Evolutionary conservation across 2,329 filamentous ascomycete genomes (phyloP).

Genomic region (Arachnopeziza araneosa): DNA sequence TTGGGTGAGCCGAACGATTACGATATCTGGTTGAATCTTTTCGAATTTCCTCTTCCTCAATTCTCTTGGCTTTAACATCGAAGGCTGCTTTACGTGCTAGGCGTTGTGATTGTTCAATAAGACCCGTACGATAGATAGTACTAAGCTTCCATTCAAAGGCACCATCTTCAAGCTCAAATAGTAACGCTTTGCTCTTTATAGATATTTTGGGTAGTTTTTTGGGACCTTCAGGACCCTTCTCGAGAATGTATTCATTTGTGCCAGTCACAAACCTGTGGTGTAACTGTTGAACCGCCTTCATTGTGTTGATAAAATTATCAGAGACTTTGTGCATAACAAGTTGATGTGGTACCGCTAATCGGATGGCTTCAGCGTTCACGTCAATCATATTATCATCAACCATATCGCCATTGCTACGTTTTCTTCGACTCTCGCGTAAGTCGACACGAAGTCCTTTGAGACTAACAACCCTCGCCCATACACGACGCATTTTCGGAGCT

Average conservation of each 20-base stretch:
- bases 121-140: slow-evolving; percentile 84
- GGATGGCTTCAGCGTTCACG: slow-evolving; percentile 76
- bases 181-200: slow-evolving; percentile 70
- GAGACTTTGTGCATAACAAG: slow-evolving; percentile 83
- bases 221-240: slow-evolving; percentile 78
- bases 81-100: slow-evolving; percentile 88
- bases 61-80: slow-evolving; percentile 76
- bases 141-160: slow-evolving; percentile 97
- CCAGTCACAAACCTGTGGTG: slow-evolving; percentile 87
- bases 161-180: slow-evolving; percentile 93
- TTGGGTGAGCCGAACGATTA: slow-evolving; percentile 43
- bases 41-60: slow-evolving; percentile 64
- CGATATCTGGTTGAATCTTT: slow-evolving; percentile 48
- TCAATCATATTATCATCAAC: slow-evolving; percentile 79
- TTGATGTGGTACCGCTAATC: slow-evolving; percentile 84
- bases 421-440: slow-evolving; percentile 69
- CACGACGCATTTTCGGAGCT: slow-evolving; percentile 71
- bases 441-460: slow-evolving; percentile 78
- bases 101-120: slow-evolving; percentile 84
- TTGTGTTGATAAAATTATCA: slow-evolving; percentile 86
- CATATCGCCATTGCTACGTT: slow-evolving; percentile 50
- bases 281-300: slow-evolving; percentile 86
- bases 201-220: slow-evolving; percentile 85
- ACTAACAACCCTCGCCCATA: slow-evolving; percentile 83
- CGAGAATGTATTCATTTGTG: slow-evolving; percentile 80